Evolutionary conservation across 345 rosid species (phyloP), one percentile per base, ranked within the genome.

Genomic region (Noccaea bulbosa): DNA sequence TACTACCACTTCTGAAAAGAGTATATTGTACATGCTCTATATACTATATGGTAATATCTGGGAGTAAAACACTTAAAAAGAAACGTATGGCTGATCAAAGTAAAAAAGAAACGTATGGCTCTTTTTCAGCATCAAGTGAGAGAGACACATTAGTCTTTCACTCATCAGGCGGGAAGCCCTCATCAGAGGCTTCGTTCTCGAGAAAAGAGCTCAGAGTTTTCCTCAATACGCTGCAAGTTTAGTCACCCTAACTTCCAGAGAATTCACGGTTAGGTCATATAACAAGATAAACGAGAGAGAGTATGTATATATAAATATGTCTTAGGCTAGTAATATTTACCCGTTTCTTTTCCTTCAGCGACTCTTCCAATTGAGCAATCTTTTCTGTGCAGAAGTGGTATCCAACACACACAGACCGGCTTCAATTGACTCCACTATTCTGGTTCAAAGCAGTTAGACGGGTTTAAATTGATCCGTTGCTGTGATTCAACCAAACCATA

Each of bases 131-230:
- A 2, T 67, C 55, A 43, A 20, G 34, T 3, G 37, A 39, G 10
- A 58, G 54, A 51, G 20, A n/a, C 22, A 22, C 33, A 35, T 50
- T 11, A 16, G 20, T 64, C 7, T 48, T 75, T 89, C 69, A 89
- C 56, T 88, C 90, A 56, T 88, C 87, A 37, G 79, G 78, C 7
- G 77, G 83, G 78, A 86, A 83, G 65, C 85, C 91, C 73, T 92
- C 87, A 53, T 90, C 93, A 3, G 96, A 87, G 39, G 81, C 90
- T 43, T 74, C 72, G 56, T 85, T 74, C 24, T 78, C 91, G 50
- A 88, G 80, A 70, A 90, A 84, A 3, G 93, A 78, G 15, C 88
- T 86, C 5, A 85, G 88, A 45, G 91, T 86, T 78, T 88, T 92
- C 83, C 87, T 83, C 85, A 87, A 32, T 61, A 84, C 78, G 84